Percentiles rank a stretch among this genome's conserved stretches.
phyloP scores from a whole-genome alignment of 345 rosid genomes.

The Eucalyptus pauciflora region DNA sequence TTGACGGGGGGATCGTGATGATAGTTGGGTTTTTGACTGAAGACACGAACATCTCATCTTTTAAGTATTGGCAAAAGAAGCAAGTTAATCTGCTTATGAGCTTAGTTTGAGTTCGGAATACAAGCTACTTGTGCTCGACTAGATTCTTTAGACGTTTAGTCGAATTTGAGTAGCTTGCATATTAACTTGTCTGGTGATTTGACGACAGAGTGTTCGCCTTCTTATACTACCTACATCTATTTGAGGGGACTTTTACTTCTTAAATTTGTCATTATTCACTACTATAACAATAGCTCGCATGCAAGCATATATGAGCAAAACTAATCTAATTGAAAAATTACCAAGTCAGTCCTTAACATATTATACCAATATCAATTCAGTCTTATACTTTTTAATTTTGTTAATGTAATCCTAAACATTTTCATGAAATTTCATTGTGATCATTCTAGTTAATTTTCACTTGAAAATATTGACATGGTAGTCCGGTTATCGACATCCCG shows the following conservation, averaged over 20 bases:
- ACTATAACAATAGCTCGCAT: background rate
- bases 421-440: background rate
- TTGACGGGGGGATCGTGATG: background rate
- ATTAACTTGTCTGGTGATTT: background rate
- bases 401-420: background rate
- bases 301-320: background rate
- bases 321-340: background rate
- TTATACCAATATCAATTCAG: background rate
- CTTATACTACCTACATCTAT: background rate
- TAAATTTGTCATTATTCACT: background rate
- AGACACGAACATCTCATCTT: background rate
- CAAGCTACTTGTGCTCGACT: background rate
- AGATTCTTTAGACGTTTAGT: background rate
- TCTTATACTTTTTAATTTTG: background rate
- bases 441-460: background rate
- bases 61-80: background rate
- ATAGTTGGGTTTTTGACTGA: background rate
- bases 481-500: rapidly evolving
- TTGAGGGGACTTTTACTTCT: background rate
- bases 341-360: background rate
- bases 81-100: background rate
- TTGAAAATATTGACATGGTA: background rate
- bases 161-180: background rate
- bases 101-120: background rate
- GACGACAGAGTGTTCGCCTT: background rate